phyloP scores from a whole-genome alignment of 352 stramenopile species.

The Phytophthora capsici region DNA sequence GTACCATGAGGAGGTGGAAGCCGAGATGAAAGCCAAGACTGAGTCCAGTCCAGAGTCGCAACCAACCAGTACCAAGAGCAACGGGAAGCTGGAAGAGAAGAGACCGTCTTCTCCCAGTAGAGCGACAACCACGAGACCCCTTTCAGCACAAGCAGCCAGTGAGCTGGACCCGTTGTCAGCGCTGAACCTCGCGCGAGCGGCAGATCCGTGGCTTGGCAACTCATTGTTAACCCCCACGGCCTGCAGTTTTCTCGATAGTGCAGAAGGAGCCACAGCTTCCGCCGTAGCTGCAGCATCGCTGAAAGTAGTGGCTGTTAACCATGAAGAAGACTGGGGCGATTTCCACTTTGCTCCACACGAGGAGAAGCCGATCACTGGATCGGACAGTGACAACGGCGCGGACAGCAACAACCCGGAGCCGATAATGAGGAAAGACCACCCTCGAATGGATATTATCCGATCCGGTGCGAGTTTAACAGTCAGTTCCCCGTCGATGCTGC shows the following conservation, averaged over 20 bases:
- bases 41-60: conserved; percentile 19
- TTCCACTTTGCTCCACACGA: conserved; percentile 46
- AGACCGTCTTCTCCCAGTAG: conserved; percentile 18
- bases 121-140: conserved; percentile 6
- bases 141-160: conserved; percentile 28
- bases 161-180: conserved; percentile 64
- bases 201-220: conserved; percentile 64
- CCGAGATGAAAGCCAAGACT: conserved; percentile 21
- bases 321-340: conserved; percentile 66
- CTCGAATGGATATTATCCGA: conserved; percentile 15
- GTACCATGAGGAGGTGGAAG: conserved; percentile 27
- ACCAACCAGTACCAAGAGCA: conserved; percentile 3
- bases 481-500: conserved; percentile 11
- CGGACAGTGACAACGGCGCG: conserved; percentile 15
- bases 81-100: conserved; percentile 20
- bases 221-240: conserved; percentile 31
- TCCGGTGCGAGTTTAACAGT: conserved; percentile 6
- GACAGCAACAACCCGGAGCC: conserved; percentile 13
- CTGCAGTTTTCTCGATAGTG: conserved; percentile 24
- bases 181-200: conserved; percentile 49
- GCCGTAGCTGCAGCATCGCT: conserved; percentile 31
- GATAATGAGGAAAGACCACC: conserved; percentile 12
- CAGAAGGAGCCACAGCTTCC: conserved; percentile 22
- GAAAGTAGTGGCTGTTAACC: conserved; percentile 49
- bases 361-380: conserved; percentile 4